Base-by-base conservation (phyloP, 202 grass and related monocot species). In the Carex sylvatica region DNA sequence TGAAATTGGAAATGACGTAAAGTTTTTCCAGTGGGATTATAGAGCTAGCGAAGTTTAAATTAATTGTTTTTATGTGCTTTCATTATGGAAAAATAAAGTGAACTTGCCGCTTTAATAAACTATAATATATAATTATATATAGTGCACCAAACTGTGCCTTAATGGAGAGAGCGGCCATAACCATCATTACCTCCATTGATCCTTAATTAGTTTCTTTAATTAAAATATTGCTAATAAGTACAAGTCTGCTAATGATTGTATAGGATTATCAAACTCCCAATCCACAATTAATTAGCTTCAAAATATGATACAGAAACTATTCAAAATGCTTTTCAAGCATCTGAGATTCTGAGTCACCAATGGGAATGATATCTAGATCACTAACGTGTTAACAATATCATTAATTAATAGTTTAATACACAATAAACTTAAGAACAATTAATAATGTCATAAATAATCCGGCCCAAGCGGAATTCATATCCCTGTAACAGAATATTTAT, bases 81-180 rank as follows among this genome's bases (percentile, higher is more conserved):
- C 28, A 28, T 28, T 28, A 28, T 2, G 28, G 28, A 28, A 28
- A 2, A 28, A 28, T 35, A 35, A 35, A 35, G 33, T 6, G 6
- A 40, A 40, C 6, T 40, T 40, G 36, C 6, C 1, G 36, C 6
- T 40, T 7, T 7, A 35, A 35, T 35, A 35, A 35, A 35, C 33
- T 35, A 35, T 35, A 35, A 6, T 40, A 40, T 6, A 38, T 33
- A 33, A 33, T 33, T 33, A 33, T 20, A 26, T 65, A 81, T 81
- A n/a, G 35, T 51, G 2, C 19, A 81, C 24, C 20, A 6, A 67
- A 81, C 24, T 1, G 4, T 67, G 36, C 62, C 18, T 51, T 33
- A 53, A 81, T 81, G 77, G 60, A 82, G 79, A 26, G 62, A 65
- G 15, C 38, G 79, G 79, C 79, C 68, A 68, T 68, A 82, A 67